A percentile compares a stretch with the other conserved stretches of the same genome.
Evolutionary conservation across 169 alveolate genomes (phyloP).

Genomic region (Plasmodium chabaudi): DNA sequence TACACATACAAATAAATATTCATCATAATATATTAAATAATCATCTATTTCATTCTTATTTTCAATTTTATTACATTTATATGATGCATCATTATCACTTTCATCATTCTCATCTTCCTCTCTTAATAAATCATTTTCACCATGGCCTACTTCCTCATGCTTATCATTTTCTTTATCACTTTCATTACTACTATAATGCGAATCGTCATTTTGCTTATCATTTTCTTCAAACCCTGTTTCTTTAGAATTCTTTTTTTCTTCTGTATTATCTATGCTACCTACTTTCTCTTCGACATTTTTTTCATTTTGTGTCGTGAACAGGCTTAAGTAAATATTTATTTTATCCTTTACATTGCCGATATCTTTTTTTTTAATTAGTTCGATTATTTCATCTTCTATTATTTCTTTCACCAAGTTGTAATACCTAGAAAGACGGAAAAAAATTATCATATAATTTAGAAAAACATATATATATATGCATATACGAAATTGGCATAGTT

Average conservation of each 20-base stretch:
- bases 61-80: not conserved
- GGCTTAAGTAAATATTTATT: slow-evolving; percentile 33
- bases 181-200: not conserved
- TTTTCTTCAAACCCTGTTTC: not conserved
- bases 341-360: slow-evolving; percentile 20
- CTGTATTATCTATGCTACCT: not conserved
- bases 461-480: not conserved
- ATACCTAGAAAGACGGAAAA: not conserved
- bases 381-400: slow-evolving; percentile 43
- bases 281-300: no score
- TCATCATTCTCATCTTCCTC: not conserved
- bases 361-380: slow-evolving; percentile 33
- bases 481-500: not conserved
- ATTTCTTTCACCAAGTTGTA: slow-evolving; percentile 25
- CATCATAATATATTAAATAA: slow-evolving; percentile 33
- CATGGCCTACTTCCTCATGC: not conserved
- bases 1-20: slow-evolving; percentile 37
- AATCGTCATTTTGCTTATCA: not conserved
- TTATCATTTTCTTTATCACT: not conserved
- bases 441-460: not conserved
- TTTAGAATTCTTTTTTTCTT: not conserved
- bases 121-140: not conserved
- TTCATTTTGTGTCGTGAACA: not conserved
- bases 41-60: slow-evolving; percentile 8
- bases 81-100: not conserved